Base-by-base conservation (phyloP, 345 rosid species). In the Chamaenerion angustifolium region DNA sequence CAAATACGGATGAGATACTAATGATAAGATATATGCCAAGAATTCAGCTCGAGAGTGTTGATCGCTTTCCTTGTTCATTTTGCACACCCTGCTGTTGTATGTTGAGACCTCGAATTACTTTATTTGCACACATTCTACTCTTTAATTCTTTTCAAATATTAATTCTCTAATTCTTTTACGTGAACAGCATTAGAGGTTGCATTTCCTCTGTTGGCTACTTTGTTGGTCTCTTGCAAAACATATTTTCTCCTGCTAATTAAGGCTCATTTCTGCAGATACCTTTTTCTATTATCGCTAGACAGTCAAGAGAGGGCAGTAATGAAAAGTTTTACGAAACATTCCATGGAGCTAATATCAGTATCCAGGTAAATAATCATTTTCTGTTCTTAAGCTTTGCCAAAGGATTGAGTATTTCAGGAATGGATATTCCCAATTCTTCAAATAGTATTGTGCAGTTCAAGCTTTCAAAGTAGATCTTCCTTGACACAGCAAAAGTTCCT, bases 301-400 rank as follows among this genome's bases (percentile, higher is more conserved):
- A 81, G 48, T 44, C 51, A 16, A 74, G 78, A 35, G 94, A 72
- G 66, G 71, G 67, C 57, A 64, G 68, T 61, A 63, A 8, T 3
- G 94, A 76, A 55, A 77, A 68, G 56, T 83, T 83, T 50, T 81
- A 81, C 45, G 95, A 85, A 77, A 89, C 95, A 13, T 85, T 76
- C 68, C 97, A 85, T 77, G 95, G 94, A 71, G 68, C 79, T 8
- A 68, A 89, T 67, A 69, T 83, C 59, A 85, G 59, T 67, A 83
- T 85, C 57, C 97, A 89, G 83, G 97, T 89, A 45, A 69, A 68
- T 71, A 40, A 50, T 64, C 55, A 49, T 42, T 27, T 31, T 7
- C 37, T 31, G 37, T 8, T 1, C 0, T 31, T 31, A 31, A 7
- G 8, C 37, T 8, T 31, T 3, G 37, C 0, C 37, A 31, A 8